Evolutionary conservation across 2,329 filamentous ascomycete genomes (phyloP).

Genomic region (Xylaria sp.): DNA sequence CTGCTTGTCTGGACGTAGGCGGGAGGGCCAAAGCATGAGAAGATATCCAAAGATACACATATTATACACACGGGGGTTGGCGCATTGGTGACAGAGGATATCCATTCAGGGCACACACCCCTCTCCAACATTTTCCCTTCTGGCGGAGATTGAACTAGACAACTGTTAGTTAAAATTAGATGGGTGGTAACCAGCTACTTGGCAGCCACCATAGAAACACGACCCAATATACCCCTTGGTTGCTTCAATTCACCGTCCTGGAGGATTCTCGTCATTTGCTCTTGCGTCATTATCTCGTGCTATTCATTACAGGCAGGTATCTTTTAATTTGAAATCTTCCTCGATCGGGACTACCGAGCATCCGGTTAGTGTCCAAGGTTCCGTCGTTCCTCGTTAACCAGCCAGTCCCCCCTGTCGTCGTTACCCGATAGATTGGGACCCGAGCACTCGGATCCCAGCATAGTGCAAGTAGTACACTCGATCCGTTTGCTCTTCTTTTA

Average conservation of each 20-base stretch:
- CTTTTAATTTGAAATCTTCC: background rate
- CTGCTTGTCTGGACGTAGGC: slow-evolving; percentile 22
- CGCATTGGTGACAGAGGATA: slow-evolving; percentile 29
- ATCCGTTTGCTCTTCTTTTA: background rate
- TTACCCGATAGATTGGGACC: slow-evolving; percentile 25
- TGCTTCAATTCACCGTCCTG: background rate
- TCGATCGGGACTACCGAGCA: slow-evolving; percentile 21
- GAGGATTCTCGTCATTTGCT: background rate
- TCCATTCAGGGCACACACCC: slow-evolving; percentile 26
- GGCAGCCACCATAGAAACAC: slow-evolving; percentile 4
- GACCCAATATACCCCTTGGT: slow-evolving; percentile 18
- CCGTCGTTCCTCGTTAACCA: background rate
- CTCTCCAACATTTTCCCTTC: slow-evolving; percentile 27
- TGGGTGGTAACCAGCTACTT: slow-evolving; percentile 15
- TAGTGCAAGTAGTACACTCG: background rate
- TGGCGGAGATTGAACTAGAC: slow-evolving; percentile 32
- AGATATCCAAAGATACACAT: slow-evolving; percentile 35
- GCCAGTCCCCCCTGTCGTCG: slow-evolving; percentile 5
- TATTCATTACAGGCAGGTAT: background rate
- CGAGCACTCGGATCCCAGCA: slow-evolving; percentile 34
- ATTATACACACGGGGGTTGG: slow-evolving; percentile 30
- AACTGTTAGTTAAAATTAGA: slow-evolving; percentile 30
- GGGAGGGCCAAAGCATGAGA: slow-evolving; percentile 31
- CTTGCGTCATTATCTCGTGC: background rate
- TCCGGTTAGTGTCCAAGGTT: background rate